Base-by-base conservation (phyloP, 371 early-diverging fungal species). In the Mortierella sp. region DNA sequence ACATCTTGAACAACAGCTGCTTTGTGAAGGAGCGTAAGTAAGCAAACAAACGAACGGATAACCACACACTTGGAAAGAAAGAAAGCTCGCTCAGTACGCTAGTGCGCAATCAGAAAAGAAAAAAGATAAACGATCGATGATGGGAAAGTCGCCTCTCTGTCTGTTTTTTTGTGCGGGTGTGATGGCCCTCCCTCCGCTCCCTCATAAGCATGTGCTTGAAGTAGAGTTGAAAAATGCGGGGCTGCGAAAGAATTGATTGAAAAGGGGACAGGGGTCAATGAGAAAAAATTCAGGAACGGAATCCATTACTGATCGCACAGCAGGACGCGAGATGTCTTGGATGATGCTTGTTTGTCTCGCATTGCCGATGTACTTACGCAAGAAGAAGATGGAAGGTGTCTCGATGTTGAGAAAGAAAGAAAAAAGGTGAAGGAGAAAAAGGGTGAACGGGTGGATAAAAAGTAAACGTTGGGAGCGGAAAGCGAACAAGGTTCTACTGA, bases 201-300 rank as follows among this genome's bases (percentile, higher is more conserved):
- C 26, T 26, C 24, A 59, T 31, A 59, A 59, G 59, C 59, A 59
- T 59, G 59, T 59, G 59, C 59, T 59, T 31, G 59, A 59, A 14
- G 13, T 59, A 5, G 26, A 57, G 57, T 26, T 13, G 28, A 28
- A 59, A 59, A 59, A 28, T 59, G 59, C 28, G 59, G 59, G 28
- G 57, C 28, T 28, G 11, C 11, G 5, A 57, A 14, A 24, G 43
- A 40, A n/a, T n/a, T 8, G 55, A 26, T n/a, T 55, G 55, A 55
- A 8, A 55, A 11, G 28, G 28, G 28, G 28, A 11, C 26, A 13
- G 57, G 57, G 14, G 28, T 14, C 11, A 26, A 28, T 10, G 13
- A 28, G 13, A 13, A 26, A 57, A 26, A n/a, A n/a, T 31, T 59
- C 59, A 59, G 59, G 59, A 59, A 59, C 59, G 26, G 26, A 13